These are phyloP conservation scores for Kalaharituber pfeilii DNA, from an alignment of 2,329 filamentous ascomycete species.

Conservation along the genomic window DNA sequence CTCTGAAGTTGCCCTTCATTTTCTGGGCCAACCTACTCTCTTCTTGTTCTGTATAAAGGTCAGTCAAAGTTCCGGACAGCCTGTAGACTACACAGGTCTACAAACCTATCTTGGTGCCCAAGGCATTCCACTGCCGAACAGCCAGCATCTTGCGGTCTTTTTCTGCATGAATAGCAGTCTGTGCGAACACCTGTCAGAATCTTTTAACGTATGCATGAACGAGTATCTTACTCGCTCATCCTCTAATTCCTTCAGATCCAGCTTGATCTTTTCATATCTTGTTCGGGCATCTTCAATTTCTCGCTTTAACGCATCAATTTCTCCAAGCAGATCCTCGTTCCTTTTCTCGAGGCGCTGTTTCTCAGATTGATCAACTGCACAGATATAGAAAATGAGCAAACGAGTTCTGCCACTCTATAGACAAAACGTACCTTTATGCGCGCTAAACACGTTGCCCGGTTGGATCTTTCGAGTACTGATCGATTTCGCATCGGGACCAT, in stretches of 20 bases:
- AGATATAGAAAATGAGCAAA: slow-evolving; percentile 35
- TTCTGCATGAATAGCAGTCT: slow-evolving; percentile 8
- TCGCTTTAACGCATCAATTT: slow-evolving; percentile 34
- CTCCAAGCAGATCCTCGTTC: slow-evolving; percentile 26
- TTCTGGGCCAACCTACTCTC: not conserved
- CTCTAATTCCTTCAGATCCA: slow-evolving; percentile 9
- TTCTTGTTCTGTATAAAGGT: not conserved
- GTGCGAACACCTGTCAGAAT: not conserved
- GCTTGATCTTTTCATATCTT: slow-evolving; percentile 13
- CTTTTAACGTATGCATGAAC: not conserved
- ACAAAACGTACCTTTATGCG: slow-evolving; percentile 42
- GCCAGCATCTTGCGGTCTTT: slow-evolving; percentile 13
- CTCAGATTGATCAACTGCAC: slow-evolving; percentile 33
- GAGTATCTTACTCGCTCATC: not conserved
- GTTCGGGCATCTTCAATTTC: slow-evolving; percentile 32
- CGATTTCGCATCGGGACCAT: slow-evolving; percentile 45
- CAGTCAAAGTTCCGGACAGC: not conserved
- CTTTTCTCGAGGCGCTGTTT: slow-evolving; percentile 26
- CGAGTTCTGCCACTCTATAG: too few relatives aligned
- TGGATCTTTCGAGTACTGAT: slow-evolving; percentile 46
- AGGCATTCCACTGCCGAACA: not conserved
- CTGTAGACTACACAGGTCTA: not conserved
- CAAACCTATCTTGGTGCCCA: not conserved
- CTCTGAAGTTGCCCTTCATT: not conserved
- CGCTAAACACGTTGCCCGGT: slow-evolving; percentile 53